Base-by-base conservation (phyloP, 805 yeast genomes). In the Starmera caribaea region DNA sequence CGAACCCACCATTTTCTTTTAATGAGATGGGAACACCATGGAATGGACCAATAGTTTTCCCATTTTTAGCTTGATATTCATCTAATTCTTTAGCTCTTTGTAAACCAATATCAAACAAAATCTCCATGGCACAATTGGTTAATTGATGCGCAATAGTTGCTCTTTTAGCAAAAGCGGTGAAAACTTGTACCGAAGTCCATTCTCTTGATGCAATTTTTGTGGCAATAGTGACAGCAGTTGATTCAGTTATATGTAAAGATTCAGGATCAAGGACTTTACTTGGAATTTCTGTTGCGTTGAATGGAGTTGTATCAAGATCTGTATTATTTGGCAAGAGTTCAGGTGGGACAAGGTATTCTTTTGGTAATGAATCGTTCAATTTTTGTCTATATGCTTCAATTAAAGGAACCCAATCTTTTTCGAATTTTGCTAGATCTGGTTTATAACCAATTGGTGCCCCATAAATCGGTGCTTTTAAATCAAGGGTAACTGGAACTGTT, bases 21-120 rank as follows among this genome's bases (percentile, higher is more conserved):
- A 79, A 57, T 0, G 85, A 79, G 27, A 80, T 59, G 13, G 86
- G 87, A 26, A 79, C 57, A 28, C 87, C 87, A 48, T 79, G 87
- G 40, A 79, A 60, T 13, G 84, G 81, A 34, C 87, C 87, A 31
- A 71, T 56, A 1, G 77, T 63, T 44, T 69, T 59, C 15, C 73
- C 75, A 39, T 70, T 62, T 32, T 63, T 63, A 13, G 55, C 57
- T 36, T 62, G 56, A 47, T 68, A 66, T 1, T 72, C 75, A 61
- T 80, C 85, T 48, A 76, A 61, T 50, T 69, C 73, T 48, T 69
- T 48, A 7, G 83, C 82, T 43, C 73, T 62, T 32, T 53, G 50
- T 31, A 74, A 52, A 14, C 81, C 89, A 43, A 76, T 83, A 36
- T 73, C 68, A 47, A 80, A 69, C 60, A 82, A 65, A 41, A 83